Base-by-base conservation (phyloP, 2,329 filamentous ascomycete species). In the Ophiostoma perfectum region DNA sequence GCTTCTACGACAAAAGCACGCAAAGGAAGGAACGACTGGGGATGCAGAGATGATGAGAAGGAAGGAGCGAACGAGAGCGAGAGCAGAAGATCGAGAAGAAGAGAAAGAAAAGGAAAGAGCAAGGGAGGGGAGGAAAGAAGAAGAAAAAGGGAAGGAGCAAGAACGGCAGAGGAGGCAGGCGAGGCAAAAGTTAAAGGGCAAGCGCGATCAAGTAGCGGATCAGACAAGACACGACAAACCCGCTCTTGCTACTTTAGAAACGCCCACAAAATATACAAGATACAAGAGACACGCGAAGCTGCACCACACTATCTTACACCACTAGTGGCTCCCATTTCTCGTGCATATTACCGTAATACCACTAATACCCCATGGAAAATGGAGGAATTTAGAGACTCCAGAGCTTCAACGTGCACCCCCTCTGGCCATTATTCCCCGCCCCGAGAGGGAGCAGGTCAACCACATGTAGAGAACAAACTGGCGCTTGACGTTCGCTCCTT, bases 171-270 rank as follows among this genome's bases (percentile, higher is more conserved):
- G 27, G 18, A 18, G 18, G 49, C 60, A 64, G 60, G 44, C 58
- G 38, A 62, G 58, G 45, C 55, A 18, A 64, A 64, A 67, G 66
- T 55, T 67, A 45, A 60, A 60, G 55, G 12, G 64, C 64, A 64
- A 60, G 66, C 66, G 66, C 49, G 66, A 66, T 52, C 44, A 44
- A 45, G 62, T 68, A 65, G 64, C 64, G 49, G 68, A 67, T 18
- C 64, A 68, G 66, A 58, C 69, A 67, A 70, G 70, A 70, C 70
- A 72, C 70, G 70, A 70, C 66, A 69, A 70, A n/a, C 42, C 58
- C 65, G 60, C 60, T 44, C 60, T n/a, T 44, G 42, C 60, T 42
- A 63, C 60, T 16, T 63, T 55, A 47, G 66, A 70, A 58, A 70
- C 64, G 68, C 68, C 68, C 67, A 70, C 60, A 67, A 70, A 70